Evolutionary conservation across 371 early-diverging fungal genomes (phyloP), one percentile per base, ranked within the genome.

Genomic region (Synchytrium microbalum): DNA sequence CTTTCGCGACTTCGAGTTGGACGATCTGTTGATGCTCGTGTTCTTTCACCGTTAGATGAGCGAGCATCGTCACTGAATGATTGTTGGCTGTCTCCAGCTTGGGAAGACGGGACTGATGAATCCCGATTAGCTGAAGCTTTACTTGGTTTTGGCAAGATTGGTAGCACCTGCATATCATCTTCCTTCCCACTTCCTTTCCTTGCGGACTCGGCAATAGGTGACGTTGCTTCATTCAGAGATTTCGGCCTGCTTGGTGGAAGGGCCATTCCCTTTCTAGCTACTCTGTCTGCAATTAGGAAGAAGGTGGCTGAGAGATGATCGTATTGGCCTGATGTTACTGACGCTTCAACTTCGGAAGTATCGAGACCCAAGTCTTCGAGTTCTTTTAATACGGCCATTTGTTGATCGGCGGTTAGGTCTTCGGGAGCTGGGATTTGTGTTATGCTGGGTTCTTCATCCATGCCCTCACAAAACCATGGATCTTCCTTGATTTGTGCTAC

Each of bases 261-360:
- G 46, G 8, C 56, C 5, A 59, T 8, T 16, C 32, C 29, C 25
- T 32, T 59, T 25, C 66, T 58, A 56, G 72, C 71, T 33, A 68
- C 58, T 33, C 71, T 69, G 65, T 81, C 81, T n/a, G 78, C 79
- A 10, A 75, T 67, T 61, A 81, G 60, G 61, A 69, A 81, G 65
- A 73, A 82, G 8, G 79, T 76, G 25, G 83, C 80, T 23, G 79
- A 63, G 57, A 77, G 65, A 54, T 76, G 75, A 68, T 82, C 83
- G 61, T 82, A 82, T 0, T 54, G 65, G 24, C 69, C 67, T 32
- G 79, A 79, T 0, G 62, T 65, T 0, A 82, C 63, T 1, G 73
- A 72, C 54, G 71, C 72, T 32, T 63, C 55, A 14, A 79, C 73
- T 0, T 60, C 68, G 2, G 62, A 67, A 26, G 70, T 56, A 38